Evolutionary conservation across 306 rosid genomes (phyloP).

Genomic region (Lathyrus sativus): DNA sequence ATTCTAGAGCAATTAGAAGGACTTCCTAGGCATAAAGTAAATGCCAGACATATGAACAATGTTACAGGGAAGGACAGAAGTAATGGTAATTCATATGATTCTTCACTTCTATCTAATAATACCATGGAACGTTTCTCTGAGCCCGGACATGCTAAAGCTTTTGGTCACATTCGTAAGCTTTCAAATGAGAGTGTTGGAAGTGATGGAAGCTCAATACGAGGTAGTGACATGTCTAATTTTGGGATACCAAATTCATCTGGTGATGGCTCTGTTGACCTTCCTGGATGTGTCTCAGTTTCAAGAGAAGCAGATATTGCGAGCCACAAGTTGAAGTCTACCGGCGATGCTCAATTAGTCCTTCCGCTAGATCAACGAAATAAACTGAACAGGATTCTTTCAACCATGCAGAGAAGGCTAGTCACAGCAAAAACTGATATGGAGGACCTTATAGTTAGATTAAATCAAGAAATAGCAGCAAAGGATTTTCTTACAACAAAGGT

Average conservation of each 20-base stretch:
- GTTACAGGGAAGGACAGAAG: constrained; percentile 47
- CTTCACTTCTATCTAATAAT: constrained; percentile 64
- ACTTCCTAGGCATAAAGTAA: constrained; percentile 84
- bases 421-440: constrained; percentile 95
- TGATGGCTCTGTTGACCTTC: constrained; percentile 65
- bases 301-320: constrained; percentile 55
- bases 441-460: constrained; percentile 90
- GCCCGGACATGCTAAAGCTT: constrained; percentile 62
- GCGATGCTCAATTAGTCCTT: constrained; percentile 73
- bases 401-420: constrained; percentile 86
- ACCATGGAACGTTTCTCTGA: constrained; percentile 74
- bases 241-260: constrained; percentile 74
- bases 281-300: constrained; percentile 62
- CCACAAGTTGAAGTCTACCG: constrained; percentile 51
- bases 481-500: constrained; percentile 96
- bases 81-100: constrained; percentile 74
- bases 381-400: constrained; percentile 83
- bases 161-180: constrained; percentile 66
- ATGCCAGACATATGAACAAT: constrained; percentile 64
- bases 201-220: constrained; percentile 83
- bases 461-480: constrained; percentile 94
- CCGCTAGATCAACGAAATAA: constrained; percentile 89
- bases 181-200: constrained; percentile 90
- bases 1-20: constrained; percentile 97
- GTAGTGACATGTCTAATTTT: constrained; percentile 73